Percentiles rank a stretch among this genome's conserved stretches.
Conservation (phyloP, 305 asterid species). For the Ilex paraguariensis region DNA sequence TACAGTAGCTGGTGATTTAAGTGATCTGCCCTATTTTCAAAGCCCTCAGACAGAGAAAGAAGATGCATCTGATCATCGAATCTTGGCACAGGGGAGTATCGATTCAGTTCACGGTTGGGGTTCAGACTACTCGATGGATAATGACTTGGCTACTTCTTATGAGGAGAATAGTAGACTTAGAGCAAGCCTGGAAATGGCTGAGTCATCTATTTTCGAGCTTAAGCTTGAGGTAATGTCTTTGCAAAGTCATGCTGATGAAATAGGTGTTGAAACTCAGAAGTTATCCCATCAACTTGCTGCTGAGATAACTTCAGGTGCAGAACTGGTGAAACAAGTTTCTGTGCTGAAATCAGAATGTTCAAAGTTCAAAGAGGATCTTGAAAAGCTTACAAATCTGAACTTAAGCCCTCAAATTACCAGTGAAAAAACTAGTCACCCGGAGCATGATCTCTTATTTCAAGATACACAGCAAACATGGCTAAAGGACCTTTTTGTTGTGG, state of each 20-base stretch:
- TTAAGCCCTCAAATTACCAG: constrained; percentile 35
- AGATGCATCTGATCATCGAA: constrained; percentile 48
- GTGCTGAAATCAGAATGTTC: constrained; percentile 67
- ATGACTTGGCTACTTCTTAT: constrained; percentile 54
- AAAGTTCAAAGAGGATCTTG: constrained; percentile 61
- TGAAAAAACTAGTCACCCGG: constrained; percentile 25
- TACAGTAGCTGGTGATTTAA: constrained; percentile 32
- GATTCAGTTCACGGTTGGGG: constrained; percentile 55
- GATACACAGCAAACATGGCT: constrained; percentile 42
- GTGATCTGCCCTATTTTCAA: constrained; percentile 36
- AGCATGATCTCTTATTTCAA: constrained; percentile 34
- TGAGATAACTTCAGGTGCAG: constrained; percentile 63
- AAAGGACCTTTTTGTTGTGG: constrained; percentile 52
- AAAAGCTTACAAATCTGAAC: constrained; percentile 44
- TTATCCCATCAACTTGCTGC: constrained; percentile 47
- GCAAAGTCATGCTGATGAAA: constrained; percentile 72
- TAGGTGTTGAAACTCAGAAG: constrained; percentile 64
- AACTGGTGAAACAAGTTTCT: constrained; percentile 60
- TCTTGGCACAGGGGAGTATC: constrained; percentile 36
- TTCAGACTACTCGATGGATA: constrained; percentile 51
- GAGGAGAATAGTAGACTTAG: constrained; percentile 74
- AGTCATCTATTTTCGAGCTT: constrained; percentile 68
- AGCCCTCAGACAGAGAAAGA: constrained; percentile 42
- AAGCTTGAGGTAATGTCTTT: constrained; percentile 74
- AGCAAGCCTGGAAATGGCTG: constrained; percentile 74